Evolutionary conservation across 148 eudicot species (phyloP).

Genomic region (Rhododendron mucronatum): DNA sequence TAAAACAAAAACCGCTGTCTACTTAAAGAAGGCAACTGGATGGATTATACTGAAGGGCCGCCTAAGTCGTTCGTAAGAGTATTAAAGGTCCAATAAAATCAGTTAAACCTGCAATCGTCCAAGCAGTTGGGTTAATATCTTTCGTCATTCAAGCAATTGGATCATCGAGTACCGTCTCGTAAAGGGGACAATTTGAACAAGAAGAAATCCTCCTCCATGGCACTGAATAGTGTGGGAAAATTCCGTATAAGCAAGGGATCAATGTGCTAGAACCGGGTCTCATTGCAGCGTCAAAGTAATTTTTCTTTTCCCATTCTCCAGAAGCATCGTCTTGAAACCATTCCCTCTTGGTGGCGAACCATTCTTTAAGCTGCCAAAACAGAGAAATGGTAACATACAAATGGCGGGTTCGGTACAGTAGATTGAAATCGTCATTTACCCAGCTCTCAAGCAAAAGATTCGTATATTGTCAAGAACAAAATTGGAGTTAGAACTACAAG

Average conservation of each 20-base stretch:
- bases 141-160: not conserved
- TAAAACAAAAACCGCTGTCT: not conserved
- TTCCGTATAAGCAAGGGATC: not conserved
- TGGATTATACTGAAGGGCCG: not conserved
- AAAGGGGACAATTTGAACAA: not conserved
- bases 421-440: not conserved
- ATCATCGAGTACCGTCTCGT: not conserved
- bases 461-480: not conserved
- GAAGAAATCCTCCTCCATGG: not conserved
- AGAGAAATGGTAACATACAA: not conserved
- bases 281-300: not conserved
- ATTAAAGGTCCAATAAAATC: not conserved
- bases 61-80: not conserved
- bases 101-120: not conserved
- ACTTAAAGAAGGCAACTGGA: not conserved
- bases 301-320: not conserved
- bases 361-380: not conserved
- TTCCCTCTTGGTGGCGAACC: not conserved
- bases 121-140: not conserved
- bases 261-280: not conserved
- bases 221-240: not conserved
- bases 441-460: not conserved
- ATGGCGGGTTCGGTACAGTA: not conserved
- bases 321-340: not conserved
- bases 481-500: not conserved